Conservation (phyloP, 2,329 filamentous ascomycete genomes). For the Didymella keratinophila region DNA sequence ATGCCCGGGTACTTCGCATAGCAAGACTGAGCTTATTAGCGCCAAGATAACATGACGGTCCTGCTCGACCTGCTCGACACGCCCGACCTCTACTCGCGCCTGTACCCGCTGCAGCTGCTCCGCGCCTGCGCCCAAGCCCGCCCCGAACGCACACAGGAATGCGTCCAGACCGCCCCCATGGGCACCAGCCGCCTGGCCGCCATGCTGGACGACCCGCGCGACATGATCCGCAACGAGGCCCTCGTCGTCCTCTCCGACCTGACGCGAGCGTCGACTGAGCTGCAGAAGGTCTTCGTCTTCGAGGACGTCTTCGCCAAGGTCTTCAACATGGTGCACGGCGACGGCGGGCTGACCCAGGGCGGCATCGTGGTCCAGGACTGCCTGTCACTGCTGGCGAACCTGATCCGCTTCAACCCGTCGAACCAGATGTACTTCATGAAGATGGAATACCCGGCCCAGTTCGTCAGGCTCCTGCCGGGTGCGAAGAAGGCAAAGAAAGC, state of each 20-base stretch:
- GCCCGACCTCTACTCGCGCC: slow-evolving; percentile 85
- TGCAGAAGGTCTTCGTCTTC: slow-evolving; percentile 95
- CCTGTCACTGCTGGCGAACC: slow-evolving; percentile 86
- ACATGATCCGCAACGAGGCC: slow-evolving; percentile 84
- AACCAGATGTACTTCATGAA: slow-evolving; percentile 96
- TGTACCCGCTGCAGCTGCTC: slow-evolving; percentile 90
- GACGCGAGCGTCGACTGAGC: slow-evolving; percentile 83
- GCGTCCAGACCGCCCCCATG: slow-evolving; percentile 85
- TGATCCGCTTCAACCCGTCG: slow-evolving; percentile 83
- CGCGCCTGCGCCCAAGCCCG: slow-evolving; percentile 84
- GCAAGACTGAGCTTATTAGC: slow-evolving; percentile 64
- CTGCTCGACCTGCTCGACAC: slow-evolving; percentile 89
- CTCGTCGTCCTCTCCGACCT: slow-evolving; percentile 87
- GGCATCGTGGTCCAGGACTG: slow-evolving; percentile 92
- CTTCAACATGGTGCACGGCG: slow-evolving; percentile 80
- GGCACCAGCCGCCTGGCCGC: slow-evolving; percentile 87
- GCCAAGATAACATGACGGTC: slow-evolving; percentile 93
- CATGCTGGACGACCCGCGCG: slow-evolving; percentile 82
- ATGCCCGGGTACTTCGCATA: slow-evolving; percentile 1
- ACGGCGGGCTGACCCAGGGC: slow-evolving; percentile 83
- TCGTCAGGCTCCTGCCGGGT: slow-evolving; percentile 73
- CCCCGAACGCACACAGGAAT: slow-evolving; percentile 92
- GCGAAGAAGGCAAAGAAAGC: slow-evolving; percentile 62
- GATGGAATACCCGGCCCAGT: slow-evolving; percentile 78
- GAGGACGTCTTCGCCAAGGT: slow-evolving; percentile 90